Evolutionary conservation across 192 early-diverging fungal genomes (phyloP), one percentile per base, ranked within the genome.

Genomic region (Polychytrium aggregatum): DNA sequence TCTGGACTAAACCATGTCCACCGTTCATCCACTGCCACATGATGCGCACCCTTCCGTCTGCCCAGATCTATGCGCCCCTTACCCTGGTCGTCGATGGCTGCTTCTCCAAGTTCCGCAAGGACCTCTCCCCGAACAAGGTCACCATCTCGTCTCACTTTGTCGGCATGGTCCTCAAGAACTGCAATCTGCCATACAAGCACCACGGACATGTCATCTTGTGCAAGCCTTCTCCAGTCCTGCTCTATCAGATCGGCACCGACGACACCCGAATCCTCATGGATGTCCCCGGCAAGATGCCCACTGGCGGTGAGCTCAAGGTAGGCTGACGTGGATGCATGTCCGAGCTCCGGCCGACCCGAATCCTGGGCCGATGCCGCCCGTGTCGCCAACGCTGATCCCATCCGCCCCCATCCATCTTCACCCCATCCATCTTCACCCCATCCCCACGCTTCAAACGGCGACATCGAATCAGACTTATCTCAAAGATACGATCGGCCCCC

Each of bases 191-290:
- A 11, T 76, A 75, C 59, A 84, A 83, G 6, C 74, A 91, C 47
- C 85, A 90, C 56, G 94, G 94, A 1, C 87, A 94, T 62, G 94
- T 98, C 20, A 47, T 94, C 21, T 66, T 98, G n/a, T 88, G 83
- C 27, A 68, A 85, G 1, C 80, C 82, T 14, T 81, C 87, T 0
- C 94, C 94, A 0, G 71, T 95, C 37, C 71, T 98, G 13, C 68
- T 98, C 55, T 62, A 53, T 25, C 63, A 65, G 56, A 90, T 97
- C 60, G 82, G 81, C 6, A 74, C 83, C 17, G 55, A 81, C 51
- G 87, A 95, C 46, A 94, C 92, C 2, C 79, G 94, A 3, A 78
- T 93, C 34, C 64, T 98, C 28, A 73, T 95, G 6, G 94, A 98
- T 53, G 74, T 98, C 27, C 94, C 94, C 3, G 88, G 87, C n/a